Evolutionary conservation across 2,329 filamentous ascomycete genomes (phyloP).

Genomic region (Aureobasidium mangrovei): DNA sequence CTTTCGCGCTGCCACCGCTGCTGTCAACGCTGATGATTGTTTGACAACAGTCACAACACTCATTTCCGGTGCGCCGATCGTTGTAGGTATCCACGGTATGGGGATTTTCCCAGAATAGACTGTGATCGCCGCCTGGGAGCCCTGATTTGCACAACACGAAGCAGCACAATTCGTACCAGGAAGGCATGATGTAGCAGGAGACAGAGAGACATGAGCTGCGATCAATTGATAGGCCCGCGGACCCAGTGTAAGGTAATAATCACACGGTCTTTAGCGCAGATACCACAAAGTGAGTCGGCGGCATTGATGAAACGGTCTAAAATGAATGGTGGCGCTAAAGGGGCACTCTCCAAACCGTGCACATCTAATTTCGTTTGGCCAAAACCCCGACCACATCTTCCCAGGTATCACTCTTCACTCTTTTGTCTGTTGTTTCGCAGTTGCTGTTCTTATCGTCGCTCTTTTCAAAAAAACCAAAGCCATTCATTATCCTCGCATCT

Average conservation of each 20-base stretch:
- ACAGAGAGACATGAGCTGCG: neutral
- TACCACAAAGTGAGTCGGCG: constrained; percentile 7
- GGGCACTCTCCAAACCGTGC: too few relatives aligned
- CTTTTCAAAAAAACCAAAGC: neutral
- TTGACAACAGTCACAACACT: constrained; percentile 1
- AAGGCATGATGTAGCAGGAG: neutral
- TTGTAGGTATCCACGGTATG: neutral
- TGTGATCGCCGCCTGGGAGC: neutral
- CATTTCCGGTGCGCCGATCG: constrained; percentile 13
- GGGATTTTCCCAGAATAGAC: neutral
- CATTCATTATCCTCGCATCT: constrained; percentile 13
- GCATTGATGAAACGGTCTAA: constrained; percentile 9
- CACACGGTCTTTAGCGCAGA: constrained; percentile 7
- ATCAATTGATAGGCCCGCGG: constrained; percentile 4
- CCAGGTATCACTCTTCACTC: too few relatives aligned
- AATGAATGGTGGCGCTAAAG: neutral
- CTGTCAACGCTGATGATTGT: neutral
- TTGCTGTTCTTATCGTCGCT: constrained; percentile 1
- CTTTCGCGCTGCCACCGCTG: neutral
- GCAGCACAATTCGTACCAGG: constrained; percentile 3
- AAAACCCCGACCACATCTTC: too few relatives aligned
- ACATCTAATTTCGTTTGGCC: neutral
- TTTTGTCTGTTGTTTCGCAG: neutral
- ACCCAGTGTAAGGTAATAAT: constrained; percentile 10
- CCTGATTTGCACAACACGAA: neutral